Conservation (phyloP, 2,329 filamentous ascomycete genomes). For the Venturiaceae sp. region DNA sequence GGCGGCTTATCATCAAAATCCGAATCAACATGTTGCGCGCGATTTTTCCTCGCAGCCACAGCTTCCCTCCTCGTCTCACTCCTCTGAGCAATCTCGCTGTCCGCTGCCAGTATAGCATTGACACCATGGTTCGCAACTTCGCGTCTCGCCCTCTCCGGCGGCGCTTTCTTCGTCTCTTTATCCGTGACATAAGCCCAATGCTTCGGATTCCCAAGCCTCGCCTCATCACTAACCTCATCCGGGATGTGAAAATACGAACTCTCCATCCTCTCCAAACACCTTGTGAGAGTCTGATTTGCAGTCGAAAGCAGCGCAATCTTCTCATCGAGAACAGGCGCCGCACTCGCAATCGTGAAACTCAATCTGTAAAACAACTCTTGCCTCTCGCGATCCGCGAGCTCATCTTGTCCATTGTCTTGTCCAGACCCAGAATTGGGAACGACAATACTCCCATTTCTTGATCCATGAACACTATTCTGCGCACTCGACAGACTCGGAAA, state of each 20-base stretch:
- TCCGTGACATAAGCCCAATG: constrained; percentile 90
- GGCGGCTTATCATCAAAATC: constrained; percentile 62
- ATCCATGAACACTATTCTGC: constrained; percentile 29
- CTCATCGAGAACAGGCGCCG: constrained; percentile 87
- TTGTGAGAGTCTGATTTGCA: constrained; percentile 79
- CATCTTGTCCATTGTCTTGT: neutral
- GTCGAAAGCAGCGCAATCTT: constrained; percentile 96
- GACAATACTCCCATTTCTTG: constrained; percentile 23
- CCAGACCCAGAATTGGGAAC: constrained; percentile 1
- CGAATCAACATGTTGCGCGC: constrained; percentile 58
- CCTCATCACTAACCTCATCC: constrained; percentile 85
- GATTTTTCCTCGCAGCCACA: constrained; percentile 64
- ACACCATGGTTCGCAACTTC: constrained; percentile 58
- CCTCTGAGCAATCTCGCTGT: constrained; percentile 66
- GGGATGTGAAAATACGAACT: constrained; percentile 81
- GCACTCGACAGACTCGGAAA: constrained; percentile 20
- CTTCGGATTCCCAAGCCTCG: constrained; percentile 78
- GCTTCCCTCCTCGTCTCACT: constrained; percentile 81
- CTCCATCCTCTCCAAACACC: constrained; percentile 76
- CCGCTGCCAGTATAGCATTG: constrained; percentile 38
- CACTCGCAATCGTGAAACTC: constrained; percentile 67
- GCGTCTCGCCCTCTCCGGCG: constrained; percentile 63
- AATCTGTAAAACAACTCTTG: constrained; percentile 71
- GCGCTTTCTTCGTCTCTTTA: constrained; percentile 53
- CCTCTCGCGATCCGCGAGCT: constrained; percentile 34